Evolutionary conservation across 345 rosid species (phyloP).

Genomic region (Gynandropsis gynandra): DNA sequence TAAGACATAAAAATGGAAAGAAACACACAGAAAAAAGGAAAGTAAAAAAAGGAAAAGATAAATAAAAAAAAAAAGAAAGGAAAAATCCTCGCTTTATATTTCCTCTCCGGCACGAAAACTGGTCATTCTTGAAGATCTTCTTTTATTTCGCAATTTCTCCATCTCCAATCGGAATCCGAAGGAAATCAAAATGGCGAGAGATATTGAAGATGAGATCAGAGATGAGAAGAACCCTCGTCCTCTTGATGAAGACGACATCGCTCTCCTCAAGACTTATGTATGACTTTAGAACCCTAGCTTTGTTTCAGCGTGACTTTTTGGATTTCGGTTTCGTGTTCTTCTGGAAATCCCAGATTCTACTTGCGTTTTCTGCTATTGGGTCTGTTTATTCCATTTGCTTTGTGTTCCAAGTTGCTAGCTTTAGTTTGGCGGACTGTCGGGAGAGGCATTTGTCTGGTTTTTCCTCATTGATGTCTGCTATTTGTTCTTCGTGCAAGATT

Average conservation of each 20-base stretch:
- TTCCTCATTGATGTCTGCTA: constrained; percentile 5
- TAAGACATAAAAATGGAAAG: too few relatives aligned
- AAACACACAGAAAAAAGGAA: too few relatives aligned
- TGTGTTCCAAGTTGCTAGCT: constrained; percentile 2
- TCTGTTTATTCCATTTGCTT: neutral
- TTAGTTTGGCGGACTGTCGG: neutral
- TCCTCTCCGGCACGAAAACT: constrained; percentile 24
- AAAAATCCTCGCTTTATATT: neutral
- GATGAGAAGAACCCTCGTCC: constrained; percentile 92
- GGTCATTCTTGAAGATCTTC: neutral
- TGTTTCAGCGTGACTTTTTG: neutral
- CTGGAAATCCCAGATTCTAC: constrained; percentile 1
- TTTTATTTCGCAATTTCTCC: neutral
- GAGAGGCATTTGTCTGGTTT: constrained; percentile 1
- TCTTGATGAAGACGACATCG: constrained; percentile 86
- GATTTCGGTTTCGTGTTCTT: neutral
- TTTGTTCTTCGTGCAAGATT: constrained; percentile 8
- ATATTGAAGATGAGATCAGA: constrained; percentile 51
- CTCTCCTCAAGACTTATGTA: constrained; percentile 92
- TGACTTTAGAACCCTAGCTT: constrained; percentile 14
- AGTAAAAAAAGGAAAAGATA: too few relatives aligned
- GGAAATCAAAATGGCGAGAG: constrained; percentile 29
- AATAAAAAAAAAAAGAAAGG: too few relatives aligned
- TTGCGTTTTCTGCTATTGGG: constrained; percentile 1
- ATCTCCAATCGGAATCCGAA: constrained; percentile 13